Evolutionary conservation across 345 rosid genomes (phyloP).

Genomic region (Clausena lansium): DNA sequence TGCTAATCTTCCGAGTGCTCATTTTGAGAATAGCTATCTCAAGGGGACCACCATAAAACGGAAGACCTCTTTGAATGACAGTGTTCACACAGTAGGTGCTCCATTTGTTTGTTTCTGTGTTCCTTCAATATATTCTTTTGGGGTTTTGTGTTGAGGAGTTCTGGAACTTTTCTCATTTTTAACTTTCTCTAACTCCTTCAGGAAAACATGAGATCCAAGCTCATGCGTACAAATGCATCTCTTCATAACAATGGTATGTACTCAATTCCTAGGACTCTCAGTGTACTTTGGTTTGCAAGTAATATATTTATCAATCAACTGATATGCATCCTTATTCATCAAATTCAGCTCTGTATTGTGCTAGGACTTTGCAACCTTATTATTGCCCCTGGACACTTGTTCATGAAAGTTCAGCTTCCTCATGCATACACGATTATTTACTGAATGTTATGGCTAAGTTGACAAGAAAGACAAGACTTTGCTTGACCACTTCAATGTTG

Average conservation of each 20-base stretch:
- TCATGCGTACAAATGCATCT: conserved; percentile 38
- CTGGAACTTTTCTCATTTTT: conserved; percentile 10
- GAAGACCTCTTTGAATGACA: conserved; percentile 41
- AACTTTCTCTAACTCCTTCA: conserved; percentile 29
- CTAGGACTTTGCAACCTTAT: neutral
- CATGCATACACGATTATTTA: neutral
- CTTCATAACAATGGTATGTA: conserved; percentile 35
- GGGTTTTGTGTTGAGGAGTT: neutral
- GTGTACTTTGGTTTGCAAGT: neutral
- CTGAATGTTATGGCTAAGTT: neutral
- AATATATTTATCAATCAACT: neutral
- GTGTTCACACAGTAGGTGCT: conserved; percentile 43
- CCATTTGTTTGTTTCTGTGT: neutral
- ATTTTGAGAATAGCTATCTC: conserved; percentile 17
- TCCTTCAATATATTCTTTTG: neutral
- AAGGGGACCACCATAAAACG: conserved; percentile 49
- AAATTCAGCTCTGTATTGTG: neutral
- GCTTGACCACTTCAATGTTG: neutral
- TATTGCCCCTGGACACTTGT: neutral
- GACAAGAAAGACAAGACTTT: neutral
- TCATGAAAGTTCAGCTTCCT: neutral
- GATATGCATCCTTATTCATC: neutral
- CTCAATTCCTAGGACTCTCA: neutral
- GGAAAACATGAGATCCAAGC: conserved; percentile 58
- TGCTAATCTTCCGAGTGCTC: conserved; percentile 16